phyloP scores from a whole-genome alignment of 2,329 filamentous ascomycete species.

The Colletotrichum sp. region DNA sequence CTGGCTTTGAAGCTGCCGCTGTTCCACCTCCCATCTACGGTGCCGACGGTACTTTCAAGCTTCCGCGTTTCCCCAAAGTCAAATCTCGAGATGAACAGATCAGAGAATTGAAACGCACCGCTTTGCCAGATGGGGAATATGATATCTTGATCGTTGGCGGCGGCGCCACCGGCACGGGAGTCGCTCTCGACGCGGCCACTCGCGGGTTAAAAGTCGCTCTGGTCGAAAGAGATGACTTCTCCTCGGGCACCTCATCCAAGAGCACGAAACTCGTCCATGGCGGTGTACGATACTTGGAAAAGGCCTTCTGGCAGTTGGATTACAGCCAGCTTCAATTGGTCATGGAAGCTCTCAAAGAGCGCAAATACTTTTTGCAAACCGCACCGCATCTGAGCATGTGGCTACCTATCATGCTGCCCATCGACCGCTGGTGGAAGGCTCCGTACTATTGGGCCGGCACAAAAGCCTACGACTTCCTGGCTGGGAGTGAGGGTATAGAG shows the following conservation, averaged over 20 bases:
- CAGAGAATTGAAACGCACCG: slow-evolving; percentile 57
- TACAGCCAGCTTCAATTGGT: slow-evolving; percentile 76
- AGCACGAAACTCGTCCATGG: slow-evolving; percentile 81
- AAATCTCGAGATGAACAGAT: slow-evolving; percentile 71
- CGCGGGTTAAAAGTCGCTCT: slow-evolving; percentile 74
- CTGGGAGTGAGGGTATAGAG: slow-evolving; percentile 86
- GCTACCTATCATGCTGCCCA: slow-evolving; percentile 78
- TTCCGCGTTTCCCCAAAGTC: slow-evolving; percentile 69
- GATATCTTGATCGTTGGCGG: slow-evolving; percentile 75
- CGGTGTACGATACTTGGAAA: slow-evolving; percentile 76
- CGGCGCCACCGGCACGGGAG: slow-evolving; percentile 73
- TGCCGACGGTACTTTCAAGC: slow-evolving; percentile 69
- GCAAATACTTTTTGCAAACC: slow-evolving; percentile 77
- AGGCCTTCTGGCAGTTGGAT: slow-evolving; percentile 78
- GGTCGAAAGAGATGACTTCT: slow-evolving; percentile 77
- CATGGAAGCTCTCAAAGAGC: slow-evolving; percentile 74
- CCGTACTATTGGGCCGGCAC: slow-evolving; percentile 80
- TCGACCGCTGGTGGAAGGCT: slow-evolving; percentile 79
- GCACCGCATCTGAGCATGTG: slow-evolving; percentile 76
- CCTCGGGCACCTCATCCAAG: slow-evolving; percentile 75
- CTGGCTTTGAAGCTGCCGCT: slow-evolving; percentile 69
- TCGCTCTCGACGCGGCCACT: slow-evolving; percentile 75
- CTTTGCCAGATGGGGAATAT: slow-evolving; percentile 56
- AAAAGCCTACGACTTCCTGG: slow-evolving; percentile 85
- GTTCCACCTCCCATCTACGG: slow-evolving; percentile 75